A percentile compares a stretch with the other conserved stretches of the same genome.
These are phyloP conservation scores for Tricholoma saponaceum DNA, from an alignment of 768 basidiomycete species.

Conservation along the genomic window DNA sequence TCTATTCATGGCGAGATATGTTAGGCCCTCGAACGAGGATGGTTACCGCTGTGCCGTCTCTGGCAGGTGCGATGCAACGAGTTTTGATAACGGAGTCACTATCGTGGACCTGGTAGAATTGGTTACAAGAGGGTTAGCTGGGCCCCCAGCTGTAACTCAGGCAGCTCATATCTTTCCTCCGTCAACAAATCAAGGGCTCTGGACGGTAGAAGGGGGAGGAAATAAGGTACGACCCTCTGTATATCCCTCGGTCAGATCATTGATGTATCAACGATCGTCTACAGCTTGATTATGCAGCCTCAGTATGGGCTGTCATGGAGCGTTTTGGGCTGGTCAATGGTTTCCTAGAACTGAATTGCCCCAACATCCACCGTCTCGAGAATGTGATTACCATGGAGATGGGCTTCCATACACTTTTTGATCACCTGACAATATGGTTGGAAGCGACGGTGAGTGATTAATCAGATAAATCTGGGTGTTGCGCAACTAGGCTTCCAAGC, in stretches of 20 bases:
- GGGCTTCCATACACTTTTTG: conserved; percentile 7
- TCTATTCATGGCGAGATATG: neutral
- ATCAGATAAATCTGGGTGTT: neutral
- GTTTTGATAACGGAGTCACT: conserved; percentile 1
- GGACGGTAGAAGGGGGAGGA: neutral
- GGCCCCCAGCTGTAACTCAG: conserved; percentile 17
- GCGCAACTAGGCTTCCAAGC: neutral
- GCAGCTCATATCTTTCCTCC: conserved; percentile 13
- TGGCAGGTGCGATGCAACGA: conserved; percentile 15
- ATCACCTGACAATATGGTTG: conserved; percentile 17
- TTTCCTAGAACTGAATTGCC: conserved; percentile 19
- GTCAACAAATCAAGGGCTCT: neutral
- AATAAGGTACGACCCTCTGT: neutral
- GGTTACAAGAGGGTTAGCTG: too few relatives aligned
- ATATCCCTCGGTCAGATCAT: conserved; percentile 2
- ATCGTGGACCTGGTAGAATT: too few relatives aligned
- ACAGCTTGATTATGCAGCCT: conserved; percentile 11
- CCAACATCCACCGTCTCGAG: conserved; percentile 21
- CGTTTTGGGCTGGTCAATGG: conserved; percentile 6
- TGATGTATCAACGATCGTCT: neutral
- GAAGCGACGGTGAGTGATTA: conserved; percentile 2
- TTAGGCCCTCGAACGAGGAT: conserved; percentile 19
- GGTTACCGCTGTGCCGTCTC: conserved; percentile 19
- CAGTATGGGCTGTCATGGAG: conserved; percentile 16
- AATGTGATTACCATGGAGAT: conserved; percentile 17